A percentile compares a stretch with the other conserved stretches of the same genome.
Conservation (phyloP, 441 rosid species). For the Corymbia calophylla region DNA sequence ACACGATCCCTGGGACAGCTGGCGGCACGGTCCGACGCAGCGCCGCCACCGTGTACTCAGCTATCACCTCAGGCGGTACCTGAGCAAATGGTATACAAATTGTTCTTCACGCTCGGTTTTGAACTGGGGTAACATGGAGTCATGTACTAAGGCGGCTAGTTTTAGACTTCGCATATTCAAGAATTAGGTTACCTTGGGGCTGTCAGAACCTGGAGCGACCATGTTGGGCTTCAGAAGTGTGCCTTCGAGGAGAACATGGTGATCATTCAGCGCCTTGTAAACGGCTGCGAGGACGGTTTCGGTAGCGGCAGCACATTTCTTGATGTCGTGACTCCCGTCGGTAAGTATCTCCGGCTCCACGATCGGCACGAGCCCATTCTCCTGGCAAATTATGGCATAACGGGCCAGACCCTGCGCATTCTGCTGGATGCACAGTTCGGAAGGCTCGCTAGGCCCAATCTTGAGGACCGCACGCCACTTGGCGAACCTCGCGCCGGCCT, state of each 20-base stretch:
- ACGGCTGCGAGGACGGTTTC: slow-evolving; percentile 84
- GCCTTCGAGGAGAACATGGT: slow-evolving; percentile 94
- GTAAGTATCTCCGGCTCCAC: slow-evolving; percentile 94
- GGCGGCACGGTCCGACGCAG: slow-evolving; percentile 85
- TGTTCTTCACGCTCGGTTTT: neutral
- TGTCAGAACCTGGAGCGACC: slow-evolving; percentile 92
- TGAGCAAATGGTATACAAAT: neutral
- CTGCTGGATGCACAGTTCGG: slow-evolving; percentile 75
- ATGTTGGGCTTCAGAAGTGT: slow-evolving; percentile 92
- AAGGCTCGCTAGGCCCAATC: slow-evolving; percentile 78
- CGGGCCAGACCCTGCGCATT: slow-evolving; percentile 93
- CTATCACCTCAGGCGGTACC: slow-evolving; percentile 67
- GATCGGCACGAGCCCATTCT: slow-evolving; percentile 84
- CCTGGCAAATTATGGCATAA: slow-evolving; percentile 91
- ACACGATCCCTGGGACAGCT: slow-evolving; percentile 85
- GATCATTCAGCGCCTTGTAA: slow-evolving; percentile 90
- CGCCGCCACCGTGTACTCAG: slow-evolving; percentile 63
- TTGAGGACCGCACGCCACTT: slow-evolving; percentile 96
- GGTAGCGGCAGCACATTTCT: slow-evolving; percentile 78
- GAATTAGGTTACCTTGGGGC: slow-evolving; percentile 57
- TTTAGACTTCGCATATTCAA: neutral
- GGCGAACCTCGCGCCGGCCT: slow-evolving; percentile 85
- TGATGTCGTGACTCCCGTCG: slow-evolving; percentile 74
- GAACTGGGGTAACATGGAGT: neutral
- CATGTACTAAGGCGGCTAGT: neutral